Base-by-base conservation (phyloP, 2,329 filamentous ascomycete genomes). In the Fulvia fulva region DNA sequence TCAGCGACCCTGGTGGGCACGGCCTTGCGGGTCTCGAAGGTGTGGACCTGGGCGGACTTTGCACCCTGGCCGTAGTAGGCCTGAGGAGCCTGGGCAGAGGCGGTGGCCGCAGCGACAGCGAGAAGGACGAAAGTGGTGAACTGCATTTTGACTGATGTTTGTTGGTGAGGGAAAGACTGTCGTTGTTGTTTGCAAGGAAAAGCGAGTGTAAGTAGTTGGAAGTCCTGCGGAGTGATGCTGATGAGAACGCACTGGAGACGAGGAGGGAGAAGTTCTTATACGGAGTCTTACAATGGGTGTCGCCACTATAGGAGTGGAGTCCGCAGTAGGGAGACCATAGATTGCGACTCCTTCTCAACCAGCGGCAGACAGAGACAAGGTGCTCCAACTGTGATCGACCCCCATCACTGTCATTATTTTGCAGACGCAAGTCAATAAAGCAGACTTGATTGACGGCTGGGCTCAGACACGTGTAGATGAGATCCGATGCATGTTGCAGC, bases 111-210 rank as follows among this genome's bases (percentile, higher is more conserved):
- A 41, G 52, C 56, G 47, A 59, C 55, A 54, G 61, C 59, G 44
- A 58, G 47, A 52, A 61, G 44, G 50, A 51, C 46, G 61, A 63
- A 54, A 56, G 59, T 56, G 51, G 53, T 58, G 61, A 55, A 63
- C 47, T 61, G 59, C 61, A 61, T 61, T 7, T 53, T 59, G 59
- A 53, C 54, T 53, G 44, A 53, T 57, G 41, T 21, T 26, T 4
- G 7, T 49, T 25, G 43, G 30, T n/a, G 43, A 43, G 51, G 55
- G 5, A 50, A 25, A 41, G 41, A 44, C 41, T 44, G 49, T 51
- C 51, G 53, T 44, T 44, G 49, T 51, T 53, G 53, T 44, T 32
- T 32, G 28, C 12, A 32, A 34, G 53, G 56, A 55, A n/a, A n/a
- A 60, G 51, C 21, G 45, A 44, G 30, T 52, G 50, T 26, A 52